Conservation (phyloP, 352 stramenopile species). For the Globisporangium cylindrosporum region DNA sequence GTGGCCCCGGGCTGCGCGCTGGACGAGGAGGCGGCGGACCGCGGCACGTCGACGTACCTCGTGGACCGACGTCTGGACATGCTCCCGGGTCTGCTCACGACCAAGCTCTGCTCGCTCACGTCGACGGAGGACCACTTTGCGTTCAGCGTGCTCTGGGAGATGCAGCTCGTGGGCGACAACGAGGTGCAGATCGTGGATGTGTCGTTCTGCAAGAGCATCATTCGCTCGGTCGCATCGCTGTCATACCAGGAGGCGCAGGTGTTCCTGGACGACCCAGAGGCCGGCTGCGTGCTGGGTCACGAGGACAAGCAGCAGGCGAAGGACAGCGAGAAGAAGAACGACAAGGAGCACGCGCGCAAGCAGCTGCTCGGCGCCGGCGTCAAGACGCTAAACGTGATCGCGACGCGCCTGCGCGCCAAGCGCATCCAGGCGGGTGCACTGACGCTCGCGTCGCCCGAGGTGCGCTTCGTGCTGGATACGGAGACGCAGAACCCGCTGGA, state of each 20-base stretch:
- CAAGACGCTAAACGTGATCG: conserved; percentile 92
- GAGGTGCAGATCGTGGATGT: conserved; percentile 93
- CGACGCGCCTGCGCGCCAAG: conserved; percentile 88
- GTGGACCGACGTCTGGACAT: conserved; percentile 99
- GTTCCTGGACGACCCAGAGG: conserved; percentile 89
- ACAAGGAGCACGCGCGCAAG: conserved; percentile 32
- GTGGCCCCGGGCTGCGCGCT: conserved; percentile 92
- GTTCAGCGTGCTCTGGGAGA: conserved; percentile 79
- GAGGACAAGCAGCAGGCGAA: conserved; percentile 8
- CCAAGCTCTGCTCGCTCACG: conserved; percentile 96
- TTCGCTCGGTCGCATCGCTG: conserved; percentile 94
- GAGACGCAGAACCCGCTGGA: conserved; percentile 98
- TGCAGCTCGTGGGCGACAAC: conserved; percentile 54
- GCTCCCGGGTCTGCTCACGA: conserved; percentile 96
- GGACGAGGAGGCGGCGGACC: conserved; percentile 92
- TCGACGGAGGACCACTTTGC: conserved; percentile 76
- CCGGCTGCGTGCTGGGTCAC: conserved; percentile 41
- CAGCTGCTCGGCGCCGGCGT: conserved; percentile 76
- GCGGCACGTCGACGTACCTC: conserved; percentile 96
- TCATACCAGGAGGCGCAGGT: conserved; percentile 98
- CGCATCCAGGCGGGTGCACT: conserved; percentile 96
- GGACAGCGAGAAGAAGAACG: conserved; percentile 34
- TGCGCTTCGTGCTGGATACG: conserved; percentile 97
- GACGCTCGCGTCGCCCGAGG: conserved; percentile 96
- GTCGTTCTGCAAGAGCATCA: conserved; percentile 97